These are phyloP conservation scores for Musa schizocarpa DNA, from an alignment of 176 grass and related monocot species.

Conservation along the genomic window DNA sequence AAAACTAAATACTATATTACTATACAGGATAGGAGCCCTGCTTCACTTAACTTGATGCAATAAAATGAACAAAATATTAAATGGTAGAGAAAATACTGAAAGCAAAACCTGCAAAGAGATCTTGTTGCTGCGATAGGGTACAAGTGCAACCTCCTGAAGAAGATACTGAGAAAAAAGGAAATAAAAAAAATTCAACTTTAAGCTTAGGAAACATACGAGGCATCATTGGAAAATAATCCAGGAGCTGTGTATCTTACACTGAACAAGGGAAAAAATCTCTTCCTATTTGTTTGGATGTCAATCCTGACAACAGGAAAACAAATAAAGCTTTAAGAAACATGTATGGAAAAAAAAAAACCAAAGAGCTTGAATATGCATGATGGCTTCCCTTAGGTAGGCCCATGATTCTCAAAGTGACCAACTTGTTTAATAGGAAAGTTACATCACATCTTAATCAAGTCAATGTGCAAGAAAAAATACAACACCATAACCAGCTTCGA, in stretches of 20 bases:
- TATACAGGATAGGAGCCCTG: no score
- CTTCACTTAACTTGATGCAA: no score
- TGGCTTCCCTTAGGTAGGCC: no score
- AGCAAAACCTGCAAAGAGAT: conserved; percentile 66
- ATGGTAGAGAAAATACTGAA: not conserved
- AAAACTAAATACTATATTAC: not conserved
- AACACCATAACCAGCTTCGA: no score
- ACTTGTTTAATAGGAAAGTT: no score
- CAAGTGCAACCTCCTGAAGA: conserved; percentile 63
- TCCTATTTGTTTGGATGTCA: conserved; percentile 9
- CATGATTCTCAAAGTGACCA: no score
- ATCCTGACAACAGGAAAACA: not conserved
- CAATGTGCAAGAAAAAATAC: no score
- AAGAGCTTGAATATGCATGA: no score
- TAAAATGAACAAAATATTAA: no score
- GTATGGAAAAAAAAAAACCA: no score
- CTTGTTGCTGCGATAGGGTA: conserved; percentile 52
- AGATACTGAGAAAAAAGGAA: conserved; percentile 41
- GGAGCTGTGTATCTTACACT: not conserved
- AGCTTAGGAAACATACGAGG: conserved; percentile 17
- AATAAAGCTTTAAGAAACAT: not conserved
- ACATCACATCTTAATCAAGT: no score
- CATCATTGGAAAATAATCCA: conserved; percentile 7
- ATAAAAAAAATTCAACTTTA: not conserved
- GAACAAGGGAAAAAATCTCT: not conserved